Evolutionary conservation across 1,284 basidiomycete species (phyloP), one percentile per base, ranked within the genome.

Genomic region (Rhodotorula glutinis): DNA sequence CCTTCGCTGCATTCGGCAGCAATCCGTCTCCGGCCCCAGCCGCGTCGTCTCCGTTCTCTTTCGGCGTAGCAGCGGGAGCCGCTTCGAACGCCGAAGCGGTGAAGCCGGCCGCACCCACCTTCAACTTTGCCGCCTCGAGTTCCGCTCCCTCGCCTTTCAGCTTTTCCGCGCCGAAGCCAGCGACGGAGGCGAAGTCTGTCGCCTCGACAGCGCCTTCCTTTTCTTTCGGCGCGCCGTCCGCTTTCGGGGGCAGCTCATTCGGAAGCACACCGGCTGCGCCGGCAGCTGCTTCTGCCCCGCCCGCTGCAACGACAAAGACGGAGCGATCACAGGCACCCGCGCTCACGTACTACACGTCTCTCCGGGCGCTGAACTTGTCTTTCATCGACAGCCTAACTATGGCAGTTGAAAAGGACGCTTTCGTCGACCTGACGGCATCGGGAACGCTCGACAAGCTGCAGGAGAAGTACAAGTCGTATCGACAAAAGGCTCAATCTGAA

Each of bases 351-450:
- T 91, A 86, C 79, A 86, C 82, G 47, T 85, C 86, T 11, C 82
- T 94, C 25, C 87, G 91, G 25, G 91, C 91, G 17, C 82, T 94
- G 54, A 94, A 94, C 76, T 79, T 85, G 27, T 88, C 89, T 0
- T 82, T 92, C 73, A 75, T 89, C 41, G 80, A 84, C 7, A 84
- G 86, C 41, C 79, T 92, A 55, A 82, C 84, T 19, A 83, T 84
- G 60, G 83, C 85, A 7, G 78, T 91, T 27, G 85, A 89, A 40
- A 79, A 83, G 14, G 90, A 94, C 77, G 87, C 89, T 1, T 92
- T 92, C 77, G 77, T 81, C n/a, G 86, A 94, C 74, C 78, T 92
- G 5, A 43, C 62, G 2, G 80, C 83, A 7, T 78, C 79, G 14
- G 33, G 33, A 11, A 59, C 17, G 16, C 53, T 75, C 46, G 63